phyloP scores from a whole-genome alignment of 495 filamentous ascomycete genomes.

The Daldinia vernicosa region DNA sequence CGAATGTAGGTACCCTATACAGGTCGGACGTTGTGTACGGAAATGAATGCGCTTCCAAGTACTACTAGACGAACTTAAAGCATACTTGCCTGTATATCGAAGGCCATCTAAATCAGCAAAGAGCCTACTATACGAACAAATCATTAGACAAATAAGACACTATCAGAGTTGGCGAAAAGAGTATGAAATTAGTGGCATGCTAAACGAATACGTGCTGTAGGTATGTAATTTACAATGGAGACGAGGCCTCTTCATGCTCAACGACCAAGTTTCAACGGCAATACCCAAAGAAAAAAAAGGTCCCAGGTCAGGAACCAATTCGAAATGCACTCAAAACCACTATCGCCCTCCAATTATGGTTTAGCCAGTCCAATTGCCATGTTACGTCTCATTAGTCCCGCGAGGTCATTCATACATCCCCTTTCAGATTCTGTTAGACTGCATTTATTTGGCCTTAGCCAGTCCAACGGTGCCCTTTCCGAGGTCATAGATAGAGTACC shows the following conservation, averaged over 20 bases:
- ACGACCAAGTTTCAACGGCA: conserved; percentile 22
- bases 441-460: conserved; percentile 75
- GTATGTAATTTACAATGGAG: conserved; percentile 36
- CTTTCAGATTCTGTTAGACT: background rate
- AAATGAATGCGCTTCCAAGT: too few relatives aligned
- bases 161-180: background rate
- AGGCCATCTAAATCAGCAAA: background rate
- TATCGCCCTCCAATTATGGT: conserved; percentile 34
- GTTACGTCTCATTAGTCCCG: conserved; percentile 23
- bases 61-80: too few relatives aligned
- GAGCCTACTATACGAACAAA: background rate
- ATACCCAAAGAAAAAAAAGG: conserved; percentile 33
- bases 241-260: conserved; percentile 33
- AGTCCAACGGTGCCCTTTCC: conserved; percentile 86
- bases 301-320: conserved; percentile 3
- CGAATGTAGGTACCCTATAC: too few relatives aligned
- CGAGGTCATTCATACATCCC: conserved; percentile 18
- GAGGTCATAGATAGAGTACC: conserved; percentile 97
- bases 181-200: conserved; percentile 11
- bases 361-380: conserved; percentile 24
- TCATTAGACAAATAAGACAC: background rate
- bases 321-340: conserved; percentile 31
- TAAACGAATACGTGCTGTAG: conserved; percentile 34
- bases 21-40: too few relatives aligned
- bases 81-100: too few relatives aligned